Evolutionary conservation across 495 filamentous ascomycete genomes (phyloP).

Genomic region (Glarea lozoyensis): DNA sequence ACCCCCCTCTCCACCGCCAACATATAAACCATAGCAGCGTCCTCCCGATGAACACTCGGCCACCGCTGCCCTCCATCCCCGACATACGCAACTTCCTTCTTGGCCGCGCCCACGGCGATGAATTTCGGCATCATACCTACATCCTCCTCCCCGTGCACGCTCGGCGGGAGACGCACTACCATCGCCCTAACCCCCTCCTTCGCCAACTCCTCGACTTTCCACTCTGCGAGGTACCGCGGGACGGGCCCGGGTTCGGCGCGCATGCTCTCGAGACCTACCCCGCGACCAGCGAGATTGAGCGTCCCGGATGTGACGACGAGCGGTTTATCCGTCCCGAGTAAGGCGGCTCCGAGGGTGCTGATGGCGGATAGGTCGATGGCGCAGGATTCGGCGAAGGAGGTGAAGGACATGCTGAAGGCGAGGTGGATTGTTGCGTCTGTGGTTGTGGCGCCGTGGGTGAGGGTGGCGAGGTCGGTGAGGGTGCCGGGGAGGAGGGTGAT

Average conservation of each 20-base stretch:
- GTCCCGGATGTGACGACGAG: constrained; percentile 37
- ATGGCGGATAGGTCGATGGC: constrained; percentile 28
- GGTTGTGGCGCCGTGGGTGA: constrained; percentile 26
- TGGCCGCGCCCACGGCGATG: constrained; percentile 24
- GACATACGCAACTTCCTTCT: constrained; percentile 30
- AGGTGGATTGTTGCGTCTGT: constrained; percentile 37
- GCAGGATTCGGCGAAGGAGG: constrained; percentile 24
- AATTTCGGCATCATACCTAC: constrained; percentile 27
- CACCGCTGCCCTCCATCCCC: constrained; percentile 34
- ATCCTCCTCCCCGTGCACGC: constrained; percentile 31
- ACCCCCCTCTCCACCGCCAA: constrained; percentile 34
- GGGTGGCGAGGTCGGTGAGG: constrained; percentile 27
- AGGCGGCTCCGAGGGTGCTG: constrained; percentile 25
- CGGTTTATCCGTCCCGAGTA: constrained; percentile 24
- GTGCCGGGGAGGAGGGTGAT: constrained; percentile 27
- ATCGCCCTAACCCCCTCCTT: constrained; percentile 26
- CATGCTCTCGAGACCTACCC: constrained; percentile 19
- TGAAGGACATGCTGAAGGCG: constrained; percentile 37
- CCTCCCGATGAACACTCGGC: constrained; percentile 31
- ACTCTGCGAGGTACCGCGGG: constrained; percentile 25
- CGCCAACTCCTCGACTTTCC: constrained; percentile 19
- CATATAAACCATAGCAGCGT: constrained; percentile 32
- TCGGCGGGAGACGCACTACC: constrained; percentile 34
- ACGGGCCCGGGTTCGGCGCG: constrained; percentile 24
- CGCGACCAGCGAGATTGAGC: constrained; percentile 15